Conservation (phyloP, 768 basidiomycete genomes). For the Clitopilus passeckerianus region DNA sequence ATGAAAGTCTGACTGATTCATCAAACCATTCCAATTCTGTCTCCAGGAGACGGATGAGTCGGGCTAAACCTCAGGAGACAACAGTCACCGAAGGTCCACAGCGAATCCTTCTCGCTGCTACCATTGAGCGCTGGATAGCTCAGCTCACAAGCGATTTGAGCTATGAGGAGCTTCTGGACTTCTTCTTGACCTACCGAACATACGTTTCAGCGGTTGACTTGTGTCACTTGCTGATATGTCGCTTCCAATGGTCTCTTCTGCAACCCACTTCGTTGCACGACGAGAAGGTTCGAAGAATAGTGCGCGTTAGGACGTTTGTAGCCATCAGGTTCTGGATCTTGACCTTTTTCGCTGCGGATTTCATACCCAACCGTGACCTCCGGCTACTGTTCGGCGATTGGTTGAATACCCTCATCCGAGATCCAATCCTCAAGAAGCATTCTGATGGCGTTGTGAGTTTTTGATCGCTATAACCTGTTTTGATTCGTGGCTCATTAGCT, state of each 20-base stretch:
- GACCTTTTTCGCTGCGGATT: conserved; percentile 88
- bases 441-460: conserved; percentile 66
- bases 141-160: conserved; percentile 84
- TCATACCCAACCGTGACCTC: conserved; percentile 75
- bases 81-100: conserved; percentile 12
- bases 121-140: conserved; percentile 91
- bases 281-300: conserved; percentile 68
- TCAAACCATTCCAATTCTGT: conserved; percentile 25
- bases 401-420: conserved; percentile 72
- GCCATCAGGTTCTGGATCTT: conserved; percentile 88
- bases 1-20: conserved; percentile 28
- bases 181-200: conserved; percentile 89
- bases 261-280: conserved; percentile 47
- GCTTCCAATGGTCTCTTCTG: conserved; percentile 86
- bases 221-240: conserved; percentile 74
- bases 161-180: conserved; percentile 83
- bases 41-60: conserved; percentile 28
- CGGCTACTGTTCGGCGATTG: conserved; percentile 69
- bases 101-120: conserved; percentile 74
- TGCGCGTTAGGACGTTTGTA: conserved; percentile 85
- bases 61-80: conserved; percentile 24
- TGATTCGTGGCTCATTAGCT: conserved; percentile 1
- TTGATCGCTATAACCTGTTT: neutral
- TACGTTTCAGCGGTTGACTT: conserved; percentile 79
- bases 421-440: conserved; percentile 64